Percentiles rank a stretch among this genome's conserved stretches.
phyloP scores from a whole-genome alignment of 306 rosid genomes.

The Castanospermum australe region DNA sequence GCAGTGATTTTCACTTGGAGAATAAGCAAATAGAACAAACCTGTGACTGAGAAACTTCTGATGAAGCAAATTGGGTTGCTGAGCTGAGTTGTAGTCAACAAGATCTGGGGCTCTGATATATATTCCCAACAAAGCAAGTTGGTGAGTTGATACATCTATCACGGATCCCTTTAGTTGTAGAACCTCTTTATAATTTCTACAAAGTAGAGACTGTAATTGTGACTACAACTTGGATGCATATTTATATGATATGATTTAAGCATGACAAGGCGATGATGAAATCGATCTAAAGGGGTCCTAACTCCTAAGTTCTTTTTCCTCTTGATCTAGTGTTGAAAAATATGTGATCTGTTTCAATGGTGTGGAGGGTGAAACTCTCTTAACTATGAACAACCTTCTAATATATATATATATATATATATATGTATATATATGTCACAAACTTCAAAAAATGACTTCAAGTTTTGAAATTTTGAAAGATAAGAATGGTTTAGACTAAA shows the following conservation, averaged over 20 bases:
- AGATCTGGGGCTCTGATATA: conserved; percentile 1
- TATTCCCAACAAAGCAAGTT: conserved; percentile 11
- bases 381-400: not conserved
- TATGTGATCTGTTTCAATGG: not conserved
- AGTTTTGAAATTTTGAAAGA: not conserved
- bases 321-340: not conserved
- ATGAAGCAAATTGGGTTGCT: conserved; percentile 17
- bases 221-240: not conserved
- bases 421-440: not conserved
- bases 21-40: conserved; percentile 17
- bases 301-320: not conserved
- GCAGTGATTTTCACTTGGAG: not conserved
- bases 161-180: not conserved
- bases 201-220: not conserved
- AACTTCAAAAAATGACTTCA: not conserved
- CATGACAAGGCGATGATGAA: not conserved
- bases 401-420: too few species aligned
- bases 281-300: not conserved
- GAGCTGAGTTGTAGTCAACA: not conserved
- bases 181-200: not conserved
- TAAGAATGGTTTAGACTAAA: not conserved
- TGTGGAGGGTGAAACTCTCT: not conserved
- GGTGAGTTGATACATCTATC: conserved; percentile 13
- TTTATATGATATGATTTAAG: not conserved
- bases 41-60: conserved; percentile 3